Evolutionary conservation across 331 rosid genomes (phyloP), one percentile per base, ranked within the genome.

Genomic region (Arachis monticola): DNA sequence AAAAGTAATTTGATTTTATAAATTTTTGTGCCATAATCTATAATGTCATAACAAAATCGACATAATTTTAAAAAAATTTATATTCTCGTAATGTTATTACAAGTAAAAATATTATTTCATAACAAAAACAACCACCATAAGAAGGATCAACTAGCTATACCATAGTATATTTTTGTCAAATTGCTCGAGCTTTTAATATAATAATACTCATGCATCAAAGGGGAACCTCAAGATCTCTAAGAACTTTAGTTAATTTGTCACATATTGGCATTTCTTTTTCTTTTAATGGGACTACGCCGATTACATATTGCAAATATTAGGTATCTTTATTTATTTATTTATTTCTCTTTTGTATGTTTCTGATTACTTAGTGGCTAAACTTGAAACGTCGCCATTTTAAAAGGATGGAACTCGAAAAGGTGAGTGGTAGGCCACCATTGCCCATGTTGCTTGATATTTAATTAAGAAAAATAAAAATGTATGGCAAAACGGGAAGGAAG

Each of bases 361-460:
- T 59, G 46, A 42, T 76, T 46, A 8, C 9, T 58, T 46, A 70
- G 80, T 74, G 80, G 67, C 73, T 80, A 67, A 69, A 75, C 77
- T 69, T 32, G 67, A 67, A 67, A 42, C 69, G 83, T 73, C 76
- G 17, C 71, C 79, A 53, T 75, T 75, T 69, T 9, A 30, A 80
- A 64, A 61, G 13, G 48, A 70, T 22, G 60, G 13, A 56, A 40
- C 60, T 75, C 63, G 10, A 38, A 75, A 75, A 75, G 41, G 40
- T 61, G 8, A 74, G 81, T 75, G 74, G 74, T 48, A 57, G 69
- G 6, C 74, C 67, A 70, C 44, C 77, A 30, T 56, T 56, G 44
- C 44, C 67, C 73, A 78, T 55, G 51, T 69, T 64, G 9, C 5
- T 61, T 67, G 35, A 67, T 79, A 7, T 74, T 77, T 60, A 50